Conservation (phyloP, 1,284 basidiomycete species). For the Pseudozyma pruni region DNA sequence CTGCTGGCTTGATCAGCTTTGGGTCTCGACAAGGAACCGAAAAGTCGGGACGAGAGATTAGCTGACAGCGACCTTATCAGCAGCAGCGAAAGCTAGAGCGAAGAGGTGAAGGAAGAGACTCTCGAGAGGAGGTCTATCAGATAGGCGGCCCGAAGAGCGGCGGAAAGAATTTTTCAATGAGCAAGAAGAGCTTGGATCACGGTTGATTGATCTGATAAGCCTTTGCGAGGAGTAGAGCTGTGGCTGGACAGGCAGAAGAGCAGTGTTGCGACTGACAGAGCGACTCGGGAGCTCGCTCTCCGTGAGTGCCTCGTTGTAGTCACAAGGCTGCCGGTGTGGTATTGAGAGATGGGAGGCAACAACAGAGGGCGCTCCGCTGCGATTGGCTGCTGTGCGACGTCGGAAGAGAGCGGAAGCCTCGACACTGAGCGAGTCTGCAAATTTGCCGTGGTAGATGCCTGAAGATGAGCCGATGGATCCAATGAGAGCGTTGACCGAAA, state of each 20-base stretch:
- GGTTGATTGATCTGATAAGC: constrained; percentile 14
- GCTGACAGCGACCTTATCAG: constrained; percentile 5
- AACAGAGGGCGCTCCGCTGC: neutral
- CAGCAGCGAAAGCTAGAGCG: neutral
- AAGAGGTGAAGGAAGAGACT: neutral
- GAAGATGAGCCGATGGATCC: too few species aligned
- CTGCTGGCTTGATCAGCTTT: neutral
- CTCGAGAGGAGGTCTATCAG: constrained; percentile 5
- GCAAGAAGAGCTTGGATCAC: neutral
- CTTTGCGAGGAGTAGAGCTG: neutral
- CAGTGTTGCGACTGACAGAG: too few species aligned
- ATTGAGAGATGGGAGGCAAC: neutral
- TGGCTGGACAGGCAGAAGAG: too few species aligned
- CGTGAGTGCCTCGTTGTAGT: too few species aligned
- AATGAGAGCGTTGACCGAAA: too few species aligned
- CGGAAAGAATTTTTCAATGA: neutral
- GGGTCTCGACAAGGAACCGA: neutral
- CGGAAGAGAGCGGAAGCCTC: constrained; percentile 10
- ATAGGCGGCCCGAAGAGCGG: neutral
- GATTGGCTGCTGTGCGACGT: constrained; percentile 2
- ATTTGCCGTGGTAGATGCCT: too few species aligned
- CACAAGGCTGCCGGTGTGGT: too few species aligned
- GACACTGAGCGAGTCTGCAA: too few species aligned
- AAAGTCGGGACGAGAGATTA: neutral
- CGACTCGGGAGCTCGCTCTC: too few species aligned